A percentile compares a stretch with the other conserved stretches of the same genome.
phyloP scores from a whole-genome alignment of 116 monocot genomes.

The Iris pallida region DNA sequence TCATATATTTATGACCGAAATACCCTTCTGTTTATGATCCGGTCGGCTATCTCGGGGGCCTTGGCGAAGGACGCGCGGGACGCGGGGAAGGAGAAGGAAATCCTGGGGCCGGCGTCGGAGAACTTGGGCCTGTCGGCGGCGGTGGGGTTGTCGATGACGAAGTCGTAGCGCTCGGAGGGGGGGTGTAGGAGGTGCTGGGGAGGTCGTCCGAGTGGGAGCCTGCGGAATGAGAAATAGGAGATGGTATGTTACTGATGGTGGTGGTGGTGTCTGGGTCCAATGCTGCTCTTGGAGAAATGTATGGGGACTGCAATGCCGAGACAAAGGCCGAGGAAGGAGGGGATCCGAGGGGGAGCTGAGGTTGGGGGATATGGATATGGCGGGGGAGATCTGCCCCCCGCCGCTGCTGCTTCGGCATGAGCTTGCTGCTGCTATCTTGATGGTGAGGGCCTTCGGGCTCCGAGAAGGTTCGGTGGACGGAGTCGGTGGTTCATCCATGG shows the following conservation, averaged over 20 bases:
- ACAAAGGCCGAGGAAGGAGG: slow-evolving; percentile 89
- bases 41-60: slow-evolving; percentile 73
- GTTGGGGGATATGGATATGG: slow-evolving; percentile 72
- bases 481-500: slow-evolving; percentile 4
- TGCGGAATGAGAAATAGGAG: slow-evolving; percentile 70
- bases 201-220: slow-evolving; percentile 63
- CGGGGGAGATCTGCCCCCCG: slow-evolving; percentile 58
- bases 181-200: slow-evolving; percentile 78
- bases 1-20: no score
- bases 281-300: slow-evolving; percentile 75
- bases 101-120: slow-evolving; percentile 40
- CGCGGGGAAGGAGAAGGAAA: slow-evolving; percentile 82
- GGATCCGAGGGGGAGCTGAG: slow-evolving; percentile 76
- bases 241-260: slow-evolving; percentile 29
- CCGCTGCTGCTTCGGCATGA: slow-evolving; percentile 14
- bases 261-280: slow-evolving; percentile 30
- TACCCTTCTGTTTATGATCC: no score
- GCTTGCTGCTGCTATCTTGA: slow-evolving; percentile 32
- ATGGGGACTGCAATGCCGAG: slow-evolving; percentile 87
- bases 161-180: slow-evolving; percentile 64
- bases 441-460: slow-evolving; percentile 37
- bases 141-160: slow-evolving; percentile 31
- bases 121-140: slow-evolving; percentile 45
- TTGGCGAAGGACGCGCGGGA: slow-evolving; percentile 71
- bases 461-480: neutral